Evolutionary conservation across 1,139 yeast species (phyloP).

Genomic region (Yamadazyma triangularis): DNA sequence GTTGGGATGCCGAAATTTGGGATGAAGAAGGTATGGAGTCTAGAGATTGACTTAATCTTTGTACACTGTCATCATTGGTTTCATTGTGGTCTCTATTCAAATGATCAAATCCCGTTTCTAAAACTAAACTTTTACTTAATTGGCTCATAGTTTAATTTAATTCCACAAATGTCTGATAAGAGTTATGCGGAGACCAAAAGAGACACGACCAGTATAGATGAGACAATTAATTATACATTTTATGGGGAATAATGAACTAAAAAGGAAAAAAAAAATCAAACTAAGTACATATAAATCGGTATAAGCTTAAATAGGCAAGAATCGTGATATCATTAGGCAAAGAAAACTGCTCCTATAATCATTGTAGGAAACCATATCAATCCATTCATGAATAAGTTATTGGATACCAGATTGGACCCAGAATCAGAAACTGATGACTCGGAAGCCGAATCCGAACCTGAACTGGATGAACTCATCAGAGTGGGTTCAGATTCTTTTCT

Average conservation of each 20-base stretch:
- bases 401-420: slow-evolving; percentile 1
- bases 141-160: background rate
- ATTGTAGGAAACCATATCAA: slow-evolving; percentile 10
- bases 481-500: slow-evolving; percentile 7
- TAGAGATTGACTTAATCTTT: background rate
- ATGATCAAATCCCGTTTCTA: slow-evolving; percentile 1
- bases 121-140: background rate
- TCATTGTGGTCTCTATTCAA: no score
- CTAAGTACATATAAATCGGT: background rate
- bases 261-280: background rate
- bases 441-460: background rate
- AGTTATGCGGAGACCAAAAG: no score
- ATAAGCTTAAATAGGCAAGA: background rate
- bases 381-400: slow-evolving; percentile 4
- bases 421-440: slow-evolving; percentile 7
- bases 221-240: no score
- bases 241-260: no score
- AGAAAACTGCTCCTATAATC: slow-evolving; percentile 8
- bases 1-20: background rate
- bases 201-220: no score
- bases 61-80: background rate
- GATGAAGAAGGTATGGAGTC: background rate
- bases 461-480: background rate
- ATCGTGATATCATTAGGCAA: slow-evolving; percentile 4
- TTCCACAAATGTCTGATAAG: background rate